These are phyloP conservation scores for Cyberlindnera bimundalis DNA, from an alignment of 805 yeast species.

Conservation along the genomic window DNA sequence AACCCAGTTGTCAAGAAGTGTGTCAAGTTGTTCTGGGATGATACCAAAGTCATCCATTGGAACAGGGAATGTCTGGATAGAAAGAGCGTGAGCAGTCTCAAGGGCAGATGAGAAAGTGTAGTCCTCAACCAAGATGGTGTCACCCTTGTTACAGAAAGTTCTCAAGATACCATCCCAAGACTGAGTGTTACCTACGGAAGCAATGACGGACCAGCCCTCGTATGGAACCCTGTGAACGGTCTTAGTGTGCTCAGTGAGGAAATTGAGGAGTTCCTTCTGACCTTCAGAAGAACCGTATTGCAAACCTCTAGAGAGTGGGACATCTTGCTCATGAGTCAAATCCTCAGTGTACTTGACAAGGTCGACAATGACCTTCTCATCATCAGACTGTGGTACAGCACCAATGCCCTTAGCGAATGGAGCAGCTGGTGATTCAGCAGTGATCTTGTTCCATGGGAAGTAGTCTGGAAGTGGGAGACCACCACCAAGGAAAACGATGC, in stretches of 20 bases:
- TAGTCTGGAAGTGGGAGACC: slow-evolving; percentile 89
- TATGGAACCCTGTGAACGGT: slow-evolving; percentile 44
- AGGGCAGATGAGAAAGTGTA: slow-evolving; percentile 80
- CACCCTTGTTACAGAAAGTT: slow-evolving; percentile 74
- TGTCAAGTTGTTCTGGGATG: slow-evolving; percentile 64
- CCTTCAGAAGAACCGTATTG: slow-evolving; percentile 92
- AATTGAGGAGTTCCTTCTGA: slow-evolving; percentile 62
- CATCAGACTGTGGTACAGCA: slow-evolving; percentile 44
- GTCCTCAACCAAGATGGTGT: slow-evolving; percentile 78
- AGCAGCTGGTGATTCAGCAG: slow-evolving; percentile 69
- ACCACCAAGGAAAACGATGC: slow-evolving; percentile 87
- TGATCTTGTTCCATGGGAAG: slow-evolving; percentile 84
- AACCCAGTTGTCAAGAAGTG: slow-evolving; percentile 65
- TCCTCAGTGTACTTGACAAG: slow-evolving; percentile 41
- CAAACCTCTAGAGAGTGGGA: slow-evolving; percentile 79
- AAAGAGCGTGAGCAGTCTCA: slow-evolving; percentile 75
- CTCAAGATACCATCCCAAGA: slow-evolving; percentile 82
- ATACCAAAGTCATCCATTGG: slow-evolving; percentile 79
- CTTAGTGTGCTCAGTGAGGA: slow-evolving; percentile 73
- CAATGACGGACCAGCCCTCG: slow-evolving; percentile 68
- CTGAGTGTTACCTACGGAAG: slow-evolving; percentile 86
- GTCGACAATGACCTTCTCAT: slow-evolving; percentile 33
- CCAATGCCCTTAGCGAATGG: slow-evolving; percentile 80
- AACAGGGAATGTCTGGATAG: slow-evolving; percentile 65
- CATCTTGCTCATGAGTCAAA: slow-evolving; percentile 46